Base-by-base conservation (phyloP, 2,329 filamentous ascomycete species). In the Neofusicoccum parvum region DNA sequence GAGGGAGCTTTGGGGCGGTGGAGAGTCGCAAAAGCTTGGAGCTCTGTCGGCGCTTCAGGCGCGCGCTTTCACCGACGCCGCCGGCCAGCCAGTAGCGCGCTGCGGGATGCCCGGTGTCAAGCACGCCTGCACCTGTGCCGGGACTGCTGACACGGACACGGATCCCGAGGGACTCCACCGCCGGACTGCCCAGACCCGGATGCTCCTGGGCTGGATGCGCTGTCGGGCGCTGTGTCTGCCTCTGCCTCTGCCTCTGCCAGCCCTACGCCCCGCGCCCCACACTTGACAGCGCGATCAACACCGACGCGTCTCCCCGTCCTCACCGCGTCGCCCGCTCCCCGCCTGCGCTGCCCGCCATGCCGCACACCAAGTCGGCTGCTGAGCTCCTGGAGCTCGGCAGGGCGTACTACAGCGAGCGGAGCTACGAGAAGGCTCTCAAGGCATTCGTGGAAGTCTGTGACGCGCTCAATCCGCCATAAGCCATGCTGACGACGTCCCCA, bases 331-430 rank as follows among this genome's bases (percentile, higher is more conserved):
- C 37, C 14, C 37, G 37, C 37, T 11, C 14, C 37, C 37, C 6
- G 37, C 17, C 34, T 41, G 62, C 50, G 60, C 53, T 43, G 49
- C 15, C 34, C 65, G 65, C 45, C 39, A 77, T 78, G 75, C 68
- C 72, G 59, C 70, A 67, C 34, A 72, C 68, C 6, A 69, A 76
- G 64, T 74, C 75, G 15, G 62, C 72, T 10, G 72, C 72, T n/a
- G 77, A 79, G 50, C 75, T 73, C 23, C 70, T 74, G 36, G 76
- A 75, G 67, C 70, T 78, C 17, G 77, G 76, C 1, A 72, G 71
- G 41, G 66, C 68, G 3, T 77, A 76, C 68, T 79, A 77, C 66
- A 75, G 73, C 53, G 69, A 73, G 37, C 77, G 75, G 48, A 70
- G 77, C 45, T 78, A 75, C 60, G 70, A 75, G 14, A 72, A 75